phyloP scores from a whole-genome alignment of 129 eudicot genomes.

The Tanacetum coccineum region DNA sequence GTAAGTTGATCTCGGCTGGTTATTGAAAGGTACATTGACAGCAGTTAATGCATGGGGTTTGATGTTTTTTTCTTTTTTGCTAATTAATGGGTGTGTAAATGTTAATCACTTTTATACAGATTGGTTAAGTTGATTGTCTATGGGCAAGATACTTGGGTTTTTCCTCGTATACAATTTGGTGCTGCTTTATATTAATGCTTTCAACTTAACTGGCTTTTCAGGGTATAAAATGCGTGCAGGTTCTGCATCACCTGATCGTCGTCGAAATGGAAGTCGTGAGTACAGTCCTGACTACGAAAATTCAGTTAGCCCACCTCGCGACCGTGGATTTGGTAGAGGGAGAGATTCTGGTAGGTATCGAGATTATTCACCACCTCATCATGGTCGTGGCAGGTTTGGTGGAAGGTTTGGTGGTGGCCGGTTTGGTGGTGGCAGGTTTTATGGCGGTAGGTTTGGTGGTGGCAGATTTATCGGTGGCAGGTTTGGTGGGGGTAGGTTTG shows the following conservation, averaged over 20 bases:
- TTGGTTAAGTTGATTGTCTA: slow-evolving; percentile 34
- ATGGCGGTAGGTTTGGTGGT: slow-evolving; percentile 22
- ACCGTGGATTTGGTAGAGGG: slow-evolving; percentile 75
- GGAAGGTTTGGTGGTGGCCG: slow-evolving; percentile 39
- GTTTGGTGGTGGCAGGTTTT: slow-evolving; percentile 46
- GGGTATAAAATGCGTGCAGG: slow-evolving; percentile 91
- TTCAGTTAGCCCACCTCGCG: slow-evolving; percentile 50
- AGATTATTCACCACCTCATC: slow-evolving; percentile 73
- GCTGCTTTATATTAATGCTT: slow-evolving; percentile 29
- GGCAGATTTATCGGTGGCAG: slow-evolving; percentile 65
- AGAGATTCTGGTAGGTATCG: slow-evolving; percentile 69
- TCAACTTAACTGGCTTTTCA: slow-evolving; percentile 63
- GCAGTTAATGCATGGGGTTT: slow-evolving; percentile 22
- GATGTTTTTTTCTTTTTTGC: slow-evolving; percentile 20
- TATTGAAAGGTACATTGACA: slow-evolving; percentile 18
- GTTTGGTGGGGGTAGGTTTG: slow-evolving; percentile 53
- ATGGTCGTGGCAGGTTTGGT: slow-evolving; percentile 66
- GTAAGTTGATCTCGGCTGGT: slow-evolving; percentile 5
- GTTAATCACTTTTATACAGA: slow-evolving; percentile 12
- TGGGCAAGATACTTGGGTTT: slow-evolving; percentile 33
- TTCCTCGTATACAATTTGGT: slow-evolving; percentile 27
- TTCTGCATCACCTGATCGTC: slow-evolving; percentile 83
- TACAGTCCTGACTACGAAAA: slow-evolving; percentile 75
- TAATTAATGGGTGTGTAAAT: slow-evolving; percentile 30
- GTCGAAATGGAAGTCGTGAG: slow-evolving; percentile 58